Percentiles rank a stretch among this genome's conserved stretches.
phyloP scores from a whole-genome alignment of 176 grass and related monocot genomes.

The Triticum monococcum region DNA sequence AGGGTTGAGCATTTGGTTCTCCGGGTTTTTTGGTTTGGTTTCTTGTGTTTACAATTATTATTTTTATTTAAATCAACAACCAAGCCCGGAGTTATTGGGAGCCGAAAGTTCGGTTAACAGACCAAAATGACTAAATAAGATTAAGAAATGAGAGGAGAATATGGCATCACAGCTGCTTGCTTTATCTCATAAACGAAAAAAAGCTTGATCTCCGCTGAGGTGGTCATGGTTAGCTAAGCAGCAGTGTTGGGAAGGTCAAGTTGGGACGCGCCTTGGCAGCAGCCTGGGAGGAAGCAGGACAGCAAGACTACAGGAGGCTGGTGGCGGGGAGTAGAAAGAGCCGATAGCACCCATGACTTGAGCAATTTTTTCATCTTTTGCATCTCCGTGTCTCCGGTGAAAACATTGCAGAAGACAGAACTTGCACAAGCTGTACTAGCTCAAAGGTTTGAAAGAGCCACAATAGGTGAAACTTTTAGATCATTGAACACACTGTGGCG shows the following conservation, averaged over 20 bases:
- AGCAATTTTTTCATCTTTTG: neutral
- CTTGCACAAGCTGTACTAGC: neutral
- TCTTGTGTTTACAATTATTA: neutral
- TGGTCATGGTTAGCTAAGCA: neutral
- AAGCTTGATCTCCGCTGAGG: neutral
- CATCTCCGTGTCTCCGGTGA: neutral
- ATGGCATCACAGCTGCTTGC: neutral
- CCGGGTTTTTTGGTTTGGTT: neutral
- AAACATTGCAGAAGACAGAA: neutral
- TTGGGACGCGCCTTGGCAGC: neutral
- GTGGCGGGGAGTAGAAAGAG: too few relatives aligned
- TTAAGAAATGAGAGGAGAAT: conserved; percentile 4
- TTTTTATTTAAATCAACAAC: neutral
- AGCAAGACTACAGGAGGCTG: neutral
- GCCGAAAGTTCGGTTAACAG: neutral
- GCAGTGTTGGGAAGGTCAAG: neutral
- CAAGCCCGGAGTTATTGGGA: neutral
- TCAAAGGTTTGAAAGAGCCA: neutral
- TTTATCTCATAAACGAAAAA: neutral
- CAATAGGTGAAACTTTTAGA: neutral
- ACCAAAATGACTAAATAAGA: neutral
- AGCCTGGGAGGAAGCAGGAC: neutral
- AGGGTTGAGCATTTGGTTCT: neutral
- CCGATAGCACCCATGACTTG: too few relatives aligned
- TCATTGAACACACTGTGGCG: neutral